A percentile compares a stretch with the other conserved stretches of the same genome.
Conservation (phyloP, 805 yeast species). For the Candida incommunis region DNA sequence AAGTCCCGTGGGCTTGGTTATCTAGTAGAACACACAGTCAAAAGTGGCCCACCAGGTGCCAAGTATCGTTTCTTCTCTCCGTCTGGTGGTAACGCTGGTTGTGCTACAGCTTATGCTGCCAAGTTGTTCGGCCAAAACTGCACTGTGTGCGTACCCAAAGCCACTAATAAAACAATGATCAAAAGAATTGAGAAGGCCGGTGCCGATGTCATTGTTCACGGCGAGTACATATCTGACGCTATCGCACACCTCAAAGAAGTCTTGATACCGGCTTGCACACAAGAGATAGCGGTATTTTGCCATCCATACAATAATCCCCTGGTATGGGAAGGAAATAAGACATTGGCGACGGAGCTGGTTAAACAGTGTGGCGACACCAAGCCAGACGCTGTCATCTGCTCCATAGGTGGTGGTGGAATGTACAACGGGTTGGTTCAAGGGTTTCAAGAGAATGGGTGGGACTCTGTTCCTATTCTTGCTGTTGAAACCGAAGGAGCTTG, state of each 20-base stretch:
- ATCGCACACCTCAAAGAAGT: slow-evolving; percentile 57
- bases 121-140: slow-evolving; percentile 43
- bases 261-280: slow-evolving; percentile 44
- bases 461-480: slow-evolving; percentile 25
- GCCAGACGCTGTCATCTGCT: slow-evolving; percentile 69
- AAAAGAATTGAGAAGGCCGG: slow-evolving; percentile 33
- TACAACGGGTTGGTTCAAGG: slow-evolving; percentile 74
- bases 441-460: slow-evolving; percentile 40
- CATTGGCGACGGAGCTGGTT: slow-evolving; percentile 72
- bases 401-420: slow-evolving; percentile 92
- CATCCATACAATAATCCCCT: slow-evolving; percentile 90
- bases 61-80: slow-evolving; percentile 53
- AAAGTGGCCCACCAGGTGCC: slow-evolving; percentile 34
- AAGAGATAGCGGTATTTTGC: slow-evolving; percentile 57
- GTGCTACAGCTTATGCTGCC: slow-evolving; percentile 90
- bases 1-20: slow-evolving; percentile 89
- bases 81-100: slow-evolving; percentile 95
- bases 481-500: slow-evolving; percentile 55
- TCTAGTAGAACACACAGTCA: slow-evolving; percentile 47
- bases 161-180: slow-evolving; percentile 32
- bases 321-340: slow-evolving; percentile 92
- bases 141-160: slow-evolving; percentile 45
- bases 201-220: slow-evolving; percentile 41
- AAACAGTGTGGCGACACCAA: slow-evolving; percentile 43
- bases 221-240: slow-evolving; percentile 71